Base-by-base conservation (phyloP, 257 asterid species). In the Phtheirospermum japonicum region DNA sequence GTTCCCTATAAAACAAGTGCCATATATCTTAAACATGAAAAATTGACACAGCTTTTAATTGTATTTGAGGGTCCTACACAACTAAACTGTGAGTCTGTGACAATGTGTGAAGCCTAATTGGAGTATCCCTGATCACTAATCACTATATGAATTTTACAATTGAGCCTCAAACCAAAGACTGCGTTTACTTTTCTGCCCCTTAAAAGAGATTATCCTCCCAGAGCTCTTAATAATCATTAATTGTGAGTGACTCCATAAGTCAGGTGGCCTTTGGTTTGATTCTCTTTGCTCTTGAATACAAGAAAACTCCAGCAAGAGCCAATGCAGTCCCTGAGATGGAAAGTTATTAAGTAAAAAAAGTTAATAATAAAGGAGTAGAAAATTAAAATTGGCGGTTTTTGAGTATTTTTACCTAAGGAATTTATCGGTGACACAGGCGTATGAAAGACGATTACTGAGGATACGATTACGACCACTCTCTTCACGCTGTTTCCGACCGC, bases 401-500 rank as follows among this genome's bases (percentile, higher is more conserved):
- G 23, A 43, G 20, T 9, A 4, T 4, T 45, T n/a, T 83, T 54
- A 54, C 59, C 59, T 6, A 54, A 30, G 33, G 59, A 28, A 54
- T 54, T 54, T 11, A 54, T 54, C 17, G 16, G 36, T 30, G 59
- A 54, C 18, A 54, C 59, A 18, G 59, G 59, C 59, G 59, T 54
- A 28, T 59, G 88, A 60, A 90, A 90, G 86, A 88, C 82, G 77
- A 88, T 76, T 4, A 85, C 77, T 1, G 94, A 85, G 57, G 96
- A 78, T 42, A 81, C 94, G 59, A 90, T 85, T 54, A 90, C 91
- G 43, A 88, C 95, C 48, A 85, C 94, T 73, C 96, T 76, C 77
- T 90, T 90, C 73, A 79, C 83, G 64, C 96, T 79, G 78, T 90
- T 88, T 48, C 96, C 96, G 8, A 90, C 96, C 5, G 98, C 88